Conservation (phyloP, 352 stramenopile genomes). For the Pythium coloratum region DNA sequence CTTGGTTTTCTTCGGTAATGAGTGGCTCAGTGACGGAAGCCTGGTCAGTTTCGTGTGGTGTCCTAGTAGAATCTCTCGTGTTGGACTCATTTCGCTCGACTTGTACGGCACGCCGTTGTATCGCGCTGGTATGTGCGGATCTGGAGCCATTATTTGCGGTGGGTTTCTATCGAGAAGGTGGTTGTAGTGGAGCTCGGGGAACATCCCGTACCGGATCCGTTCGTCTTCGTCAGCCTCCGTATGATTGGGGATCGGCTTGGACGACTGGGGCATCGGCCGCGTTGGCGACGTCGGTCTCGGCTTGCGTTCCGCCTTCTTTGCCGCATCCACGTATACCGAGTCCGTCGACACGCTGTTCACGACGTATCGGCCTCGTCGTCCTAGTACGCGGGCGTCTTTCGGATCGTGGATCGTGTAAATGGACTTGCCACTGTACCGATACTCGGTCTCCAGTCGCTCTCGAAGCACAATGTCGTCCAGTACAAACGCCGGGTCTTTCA, state of each 20-base stretch:
- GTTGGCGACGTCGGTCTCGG: constrained; percentile 19
- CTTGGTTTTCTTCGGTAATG: neutral
- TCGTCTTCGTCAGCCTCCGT: constrained; percentile 22
- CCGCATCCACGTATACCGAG: constrained; percentile 23
- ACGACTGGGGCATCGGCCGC: constrained; percentile 23
- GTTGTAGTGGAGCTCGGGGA: constrained; percentile 20
- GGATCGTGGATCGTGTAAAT: constrained; percentile 59
- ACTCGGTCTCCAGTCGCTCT: constrained; percentile 39
- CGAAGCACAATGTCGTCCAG: constrained; percentile 61
- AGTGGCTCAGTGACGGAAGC: constrained; percentile 39
- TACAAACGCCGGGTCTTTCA: constrained; percentile 27
- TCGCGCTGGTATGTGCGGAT: constrained; percentile 56
- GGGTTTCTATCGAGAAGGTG: constrained; percentile 6
- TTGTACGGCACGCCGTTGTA: constrained; percentile 69
- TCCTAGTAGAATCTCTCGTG: constrained; percentile 49
- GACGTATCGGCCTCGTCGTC: constrained; percentile 31
- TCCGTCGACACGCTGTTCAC: constrained; percentile 24
- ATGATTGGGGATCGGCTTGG: constrained; percentile 21
- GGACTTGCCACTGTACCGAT: constrained; percentile 44
- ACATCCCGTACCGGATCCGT: constrained; percentile 20
- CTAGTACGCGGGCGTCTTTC: constrained; percentile 28
- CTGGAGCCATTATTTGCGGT: constrained; percentile 7
- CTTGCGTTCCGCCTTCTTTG: constrained; percentile 16
- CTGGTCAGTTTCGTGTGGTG: constrained; percentile 51
- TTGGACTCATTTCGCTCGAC: constrained; percentile 55